Conservation (phyloP, 345 rosid genomes). For the Pugionium dolabratum region DNA sequence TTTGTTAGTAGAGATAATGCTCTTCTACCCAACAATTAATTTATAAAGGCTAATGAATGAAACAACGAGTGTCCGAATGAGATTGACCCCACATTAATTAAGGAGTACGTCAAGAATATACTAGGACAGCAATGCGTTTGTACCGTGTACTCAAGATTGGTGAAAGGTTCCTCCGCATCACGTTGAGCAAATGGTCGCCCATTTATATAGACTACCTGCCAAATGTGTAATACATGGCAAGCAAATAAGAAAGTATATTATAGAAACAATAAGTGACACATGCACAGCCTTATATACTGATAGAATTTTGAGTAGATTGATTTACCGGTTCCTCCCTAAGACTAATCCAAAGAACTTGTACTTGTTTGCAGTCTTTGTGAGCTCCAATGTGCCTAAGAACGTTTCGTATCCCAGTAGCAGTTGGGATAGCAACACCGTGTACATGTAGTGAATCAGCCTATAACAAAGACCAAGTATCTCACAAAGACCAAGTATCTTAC, state of each 20-base stretch:
- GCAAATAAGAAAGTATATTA: background rate
- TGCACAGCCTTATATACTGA: background rate
- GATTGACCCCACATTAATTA: background rate
- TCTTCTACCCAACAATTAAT: background rate
- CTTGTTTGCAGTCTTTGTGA: conserved; percentile 57
- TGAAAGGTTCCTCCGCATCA: conserved; percentile 91
- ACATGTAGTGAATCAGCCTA: conserved; percentile 82
- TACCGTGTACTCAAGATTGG: conserved; percentile 98
- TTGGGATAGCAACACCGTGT: conserved; percentile 95
- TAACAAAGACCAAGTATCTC: conserved; percentile 29
- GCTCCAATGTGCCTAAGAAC: conserved; percentile 86
- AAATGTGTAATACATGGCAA: conserved; percentile 27
- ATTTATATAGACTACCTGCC: conserved; percentile 83
- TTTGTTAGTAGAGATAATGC: too few relatives aligned
- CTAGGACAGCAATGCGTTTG: conserved; percentile 17
- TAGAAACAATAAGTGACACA: background rate
- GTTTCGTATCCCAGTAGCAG: conserved; percentile 77
- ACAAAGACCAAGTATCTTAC: background rate
- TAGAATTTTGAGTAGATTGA: background rate
- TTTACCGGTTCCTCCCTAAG: conserved; percentile 97
- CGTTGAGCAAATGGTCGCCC: conserved; percentile 98
- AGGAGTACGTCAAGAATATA: background rate
- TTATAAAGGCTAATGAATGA: background rate
- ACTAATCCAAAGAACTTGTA: conserved; percentile 81
- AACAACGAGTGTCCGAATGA: background rate